phyloP scores from a whole-genome alignment of 805 yeast genomes.

The Ogataea degrootiae region DNA sequence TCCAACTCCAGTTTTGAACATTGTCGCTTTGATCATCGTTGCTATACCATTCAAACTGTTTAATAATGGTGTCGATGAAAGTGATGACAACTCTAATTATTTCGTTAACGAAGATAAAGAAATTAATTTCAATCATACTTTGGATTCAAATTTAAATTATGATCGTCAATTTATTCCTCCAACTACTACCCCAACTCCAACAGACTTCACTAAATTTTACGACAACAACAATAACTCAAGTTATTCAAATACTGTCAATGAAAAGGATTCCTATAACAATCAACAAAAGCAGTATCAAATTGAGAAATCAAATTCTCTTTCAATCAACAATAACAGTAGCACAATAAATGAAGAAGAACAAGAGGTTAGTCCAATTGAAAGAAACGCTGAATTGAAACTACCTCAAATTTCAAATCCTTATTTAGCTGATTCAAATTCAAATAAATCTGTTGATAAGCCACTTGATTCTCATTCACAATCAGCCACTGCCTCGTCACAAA shows the following conservation, averaged over 20 bases:
- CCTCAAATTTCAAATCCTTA: not conserved
- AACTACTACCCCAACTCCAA: not conserved
- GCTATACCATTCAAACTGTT: slow-evolving; percentile 31
- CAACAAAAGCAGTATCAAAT: not conserved
- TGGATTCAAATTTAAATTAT: not conserved
- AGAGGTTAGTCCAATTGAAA: not conserved
- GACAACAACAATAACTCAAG: not conserved
- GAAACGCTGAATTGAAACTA: slow-evolving; percentile 8
- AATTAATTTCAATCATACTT: slow-evolving; percentile 6
- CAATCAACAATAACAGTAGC: not conserved
- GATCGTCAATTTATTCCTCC: not conserved
- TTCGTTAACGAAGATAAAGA: slow-evolving; percentile 9
- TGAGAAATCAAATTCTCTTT: not conserved
- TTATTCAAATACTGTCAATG: slow-evolving; percentile 1
- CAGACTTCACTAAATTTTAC: slow-evolving; percentile 1
- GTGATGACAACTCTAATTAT: slow-evolving; percentile 8
- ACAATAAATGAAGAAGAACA: not conserved
- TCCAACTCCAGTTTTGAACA: slow-evolving; percentile 56
- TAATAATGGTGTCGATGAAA: slow-evolving; percentile 6
- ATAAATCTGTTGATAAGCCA: no score
- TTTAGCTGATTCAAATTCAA: no score
- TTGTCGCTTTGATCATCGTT: slow-evolving; percentile 47
- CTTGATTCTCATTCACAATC: no score
- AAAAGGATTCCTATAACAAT: not conserved
- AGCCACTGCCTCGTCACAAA: no score